Base-by-base conservation (phyloP, 2,329 filamentous ascomycete genomes). In the Byssothecium circinans region DNA sequence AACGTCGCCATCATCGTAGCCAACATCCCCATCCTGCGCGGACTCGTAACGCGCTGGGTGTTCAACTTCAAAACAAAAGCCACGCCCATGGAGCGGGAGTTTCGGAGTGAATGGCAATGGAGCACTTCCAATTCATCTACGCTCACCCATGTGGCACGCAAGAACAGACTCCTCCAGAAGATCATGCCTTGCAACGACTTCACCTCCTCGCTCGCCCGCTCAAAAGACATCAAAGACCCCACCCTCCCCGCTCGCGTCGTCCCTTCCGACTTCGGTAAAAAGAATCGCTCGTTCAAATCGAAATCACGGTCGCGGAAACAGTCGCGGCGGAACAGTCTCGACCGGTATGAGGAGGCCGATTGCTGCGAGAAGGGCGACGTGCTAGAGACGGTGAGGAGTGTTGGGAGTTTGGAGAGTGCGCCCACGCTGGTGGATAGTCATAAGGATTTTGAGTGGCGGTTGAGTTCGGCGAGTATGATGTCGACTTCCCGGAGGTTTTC, bases 1-100 rank as follows among this genome's bases (percentile, higher is more conserved):
- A 72, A 70, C 43, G 70, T 72, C 30, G 70, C 69, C 22, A 73
- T 73, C 43, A 72, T 72, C 33, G 67, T 72, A 8, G 70, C 70
- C 30, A 72, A 71, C 47, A 61, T 73, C 8, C 70, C 70, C 8
- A 71, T 71, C n/a, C 61, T 73, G 17, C 69, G 70, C 38, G 68
- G 69, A 25, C 65, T 73, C 7, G 69, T 73, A 23, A 70, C 69
- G 6, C 68, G 69, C 35, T 72, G 70, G 69, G 65, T 72, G 20
- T 69, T 70, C 52, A 66, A 70, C 50, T 70, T 70, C 51, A 57
- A 56, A 10, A 64, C 64, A 15, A 66, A 69, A 45, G 54, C 64
- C 11, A 64, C 59, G n/a, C 65, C 64, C 17, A 52, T 59, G n/a
- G 66, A 68, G 35, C 64, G 56, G 3, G 64, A 67, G 42, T 57